Evolutionary conservation across 2,329 filamentous ascomycete genomes (phyloP).

Genomic region (Chaetomiaceae sp.): DNA sequence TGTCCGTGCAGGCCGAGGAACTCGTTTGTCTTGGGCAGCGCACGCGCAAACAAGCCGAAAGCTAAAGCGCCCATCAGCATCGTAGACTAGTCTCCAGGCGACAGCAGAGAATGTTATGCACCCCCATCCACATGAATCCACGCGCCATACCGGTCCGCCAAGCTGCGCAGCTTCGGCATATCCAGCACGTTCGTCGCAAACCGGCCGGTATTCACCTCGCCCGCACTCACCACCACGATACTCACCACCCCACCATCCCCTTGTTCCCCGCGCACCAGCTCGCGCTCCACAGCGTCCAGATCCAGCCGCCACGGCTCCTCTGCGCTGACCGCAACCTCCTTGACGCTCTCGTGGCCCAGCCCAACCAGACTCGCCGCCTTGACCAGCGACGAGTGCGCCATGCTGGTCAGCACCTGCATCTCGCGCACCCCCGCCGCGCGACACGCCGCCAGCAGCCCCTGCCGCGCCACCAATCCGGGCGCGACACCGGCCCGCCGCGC

Average conservation of each 20-base stretch:
- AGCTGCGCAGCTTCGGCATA: slow-evolving; percentile 54
- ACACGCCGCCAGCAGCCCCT: slow-evolving; percentile 65
- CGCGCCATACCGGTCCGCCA: slow-evolving; percentile 67
- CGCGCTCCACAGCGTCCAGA: slow-evolving; percentile 55
- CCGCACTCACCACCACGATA: slow-evolving; percentile 75
- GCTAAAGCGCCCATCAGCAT: slow-evolving; percentile 38
- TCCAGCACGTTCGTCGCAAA: slow-evolving; percentile 60
- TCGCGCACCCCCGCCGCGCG: slow-evolving; percentile 54
- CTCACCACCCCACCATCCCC: slow-evolving; percentile 52
- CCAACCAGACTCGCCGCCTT: slow-evolving; percentile 83
- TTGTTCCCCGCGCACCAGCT: slow-evolving; percentile 47
- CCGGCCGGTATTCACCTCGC: slow-evolving; percentile 84
- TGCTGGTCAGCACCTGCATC: slow-evolving; percentile 72
- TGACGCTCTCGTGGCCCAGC: slow-evolving; percentile 63
- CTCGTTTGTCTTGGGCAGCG: slow-evolving; percentile 51
- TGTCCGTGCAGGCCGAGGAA: slow-evolving; percentile 48
- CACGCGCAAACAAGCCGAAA: slow-evolving; percentile 75
- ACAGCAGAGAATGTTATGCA: slow-evolving; percentile 28
- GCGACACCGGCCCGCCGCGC: slow-evolving; percentile 28
- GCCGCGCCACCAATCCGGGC: slow-evolving; percentile 52
- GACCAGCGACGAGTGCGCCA: slow-evolving; percentile 74
- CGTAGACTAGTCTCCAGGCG: neutral
- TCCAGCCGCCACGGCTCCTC: slow-evolving; percentile 65
- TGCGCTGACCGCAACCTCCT: slow-evolving; percentile 45
- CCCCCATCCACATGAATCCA: slow-evolving; percentile 88